Percentiles rank a stretch among this genome's conserved stretches.
Evolutionary conservation across 2,329 filamentous ascomycete genomes (phyloP).

Genomic region (Pseudogymnoascus sp.): DNA sequence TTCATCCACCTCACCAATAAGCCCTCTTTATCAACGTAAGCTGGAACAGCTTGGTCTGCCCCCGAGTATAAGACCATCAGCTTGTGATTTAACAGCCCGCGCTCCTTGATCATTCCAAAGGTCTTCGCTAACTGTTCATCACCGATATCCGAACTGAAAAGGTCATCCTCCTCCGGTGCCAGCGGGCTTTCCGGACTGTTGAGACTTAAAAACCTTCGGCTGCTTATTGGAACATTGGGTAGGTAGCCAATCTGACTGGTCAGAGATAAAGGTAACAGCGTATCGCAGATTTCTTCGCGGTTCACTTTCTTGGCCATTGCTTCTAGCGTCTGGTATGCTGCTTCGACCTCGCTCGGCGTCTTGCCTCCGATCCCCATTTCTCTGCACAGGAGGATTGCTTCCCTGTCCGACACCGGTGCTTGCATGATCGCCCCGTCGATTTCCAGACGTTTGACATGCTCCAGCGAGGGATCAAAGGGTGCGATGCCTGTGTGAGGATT

Average conservation of each 20-base stretch:
- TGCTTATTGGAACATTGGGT: constrained; percentile 27
- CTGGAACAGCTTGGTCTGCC: constrained; percentile 38
- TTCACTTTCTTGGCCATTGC: constrained; percentile 29
- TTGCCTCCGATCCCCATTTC: constrained; percentile 26
- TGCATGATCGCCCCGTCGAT: constrained; percentile 58
- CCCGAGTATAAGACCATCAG: constrained; percentile 41
- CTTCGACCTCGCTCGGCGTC: constrained; percentile 25
- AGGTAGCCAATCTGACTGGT: constrained; percentile 27
- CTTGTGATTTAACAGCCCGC: constrained; percentile 33
- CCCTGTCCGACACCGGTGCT: constrained; percentile 56
- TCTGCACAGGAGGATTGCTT: constrained; percentile 40
- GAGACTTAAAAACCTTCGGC: constrained; percentile 38
- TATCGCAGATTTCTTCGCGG: constrained; percentile 23
- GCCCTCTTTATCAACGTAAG: constrained; percentile 38
- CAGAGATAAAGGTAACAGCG: constrained; percentile 30
- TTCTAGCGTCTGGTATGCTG: constrained; percentile 35
- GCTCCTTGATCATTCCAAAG: constrained; percentile 44
- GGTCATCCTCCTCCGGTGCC: constrained; percentile 52
- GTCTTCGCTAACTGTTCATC: constrained; percentile 44
- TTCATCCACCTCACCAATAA: constrained; percentile 37
- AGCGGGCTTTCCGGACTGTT: constrained; percentile 41
- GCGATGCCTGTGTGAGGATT: constrained; percentile 31
- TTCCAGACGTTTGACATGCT: constrained; percentile 33
- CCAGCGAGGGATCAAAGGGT: constrained; percentile 24
- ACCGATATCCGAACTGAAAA: constrained; percentile 56